Conservation (phyloP, 1,139 yeast species). For the Kodamaea plutei region DNA sequence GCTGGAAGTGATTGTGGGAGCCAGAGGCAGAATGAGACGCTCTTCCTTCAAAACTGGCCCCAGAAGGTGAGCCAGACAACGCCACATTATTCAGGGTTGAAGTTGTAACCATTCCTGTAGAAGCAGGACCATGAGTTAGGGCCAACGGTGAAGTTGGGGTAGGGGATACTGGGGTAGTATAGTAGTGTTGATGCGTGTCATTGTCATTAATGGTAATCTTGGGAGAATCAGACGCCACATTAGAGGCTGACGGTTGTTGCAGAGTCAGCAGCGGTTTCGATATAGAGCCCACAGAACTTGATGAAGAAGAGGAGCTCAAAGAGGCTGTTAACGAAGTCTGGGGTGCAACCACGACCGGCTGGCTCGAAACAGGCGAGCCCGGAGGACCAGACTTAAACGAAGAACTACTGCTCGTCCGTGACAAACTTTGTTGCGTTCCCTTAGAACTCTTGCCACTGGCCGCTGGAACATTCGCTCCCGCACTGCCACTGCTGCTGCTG, state of each 20-base stretch:
- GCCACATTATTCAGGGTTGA: background rate
- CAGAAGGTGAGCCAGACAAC: slow-evolving; percentile 9
- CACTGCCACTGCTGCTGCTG: background rate
- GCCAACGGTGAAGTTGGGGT: slow-evolving; percentile 30
- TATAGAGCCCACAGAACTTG: slow-evolving; percentile 2
- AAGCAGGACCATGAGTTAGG: slow-evolving; percentile 7
- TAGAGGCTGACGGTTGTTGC: slow-evolving; percentile 14
- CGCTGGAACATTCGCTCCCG: background rate
- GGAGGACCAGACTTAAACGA: slow-evolving; percentile 22
- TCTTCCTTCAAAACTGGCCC: slow-evolving; percentile 15
- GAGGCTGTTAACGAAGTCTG: slow-evolving; percentile 4
- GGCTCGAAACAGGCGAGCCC: slow-evolving; percentile 3
- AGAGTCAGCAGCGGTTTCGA: slow-evolving; percentile 2
- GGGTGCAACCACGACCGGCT: slow-evolving; percentile 1
- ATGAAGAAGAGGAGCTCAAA: slow-evolving; percentile 2
- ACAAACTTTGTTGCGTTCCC: slow-evolving; percentile 28
- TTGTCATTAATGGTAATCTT: slow-evolving; percentile 25
- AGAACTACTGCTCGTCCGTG: slow-evolving; percentile 30
- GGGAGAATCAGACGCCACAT: slow-evolving; percentile 23
- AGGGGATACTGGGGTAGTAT: slow-evolving; percentile 30
- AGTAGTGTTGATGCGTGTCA: slow-evolving; percentile 9
- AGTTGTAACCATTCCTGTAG: slow-evolving; percentile 4
- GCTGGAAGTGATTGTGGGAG: slow-evolving; percentile 24
- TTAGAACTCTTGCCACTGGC: slow-evolving; percentile 7
- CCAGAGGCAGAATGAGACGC: slow-evolving; percentile 13